Conservation (phyloP, 2,329 filamentous ascomycete species). For the Apiospora phragmitis region DNA sequence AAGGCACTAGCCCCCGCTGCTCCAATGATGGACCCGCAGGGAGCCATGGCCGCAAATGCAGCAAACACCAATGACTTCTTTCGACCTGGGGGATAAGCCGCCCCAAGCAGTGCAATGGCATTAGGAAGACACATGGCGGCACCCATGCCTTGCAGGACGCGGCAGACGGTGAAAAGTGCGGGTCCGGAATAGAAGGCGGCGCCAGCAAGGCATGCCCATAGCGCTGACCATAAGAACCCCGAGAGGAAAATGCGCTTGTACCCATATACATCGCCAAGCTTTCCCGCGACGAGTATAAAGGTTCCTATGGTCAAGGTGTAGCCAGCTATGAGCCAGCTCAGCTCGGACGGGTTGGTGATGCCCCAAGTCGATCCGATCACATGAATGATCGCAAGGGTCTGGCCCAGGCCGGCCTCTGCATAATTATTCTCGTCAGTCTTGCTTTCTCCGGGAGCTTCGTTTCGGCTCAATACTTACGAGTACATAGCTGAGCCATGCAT, state of each 20-base stretch:
- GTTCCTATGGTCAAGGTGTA: conserved; percentile 57
- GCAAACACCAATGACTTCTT: conserved; percentile 62
- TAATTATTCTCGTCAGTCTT: background rate
- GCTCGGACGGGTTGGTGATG: conserved; percentile 40
- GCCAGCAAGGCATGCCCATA: conserved; percentile 53
- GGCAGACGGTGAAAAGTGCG: conserved; percentile 45
- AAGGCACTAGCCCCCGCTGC: conserved; percentile 42
- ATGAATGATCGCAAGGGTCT: conserved; percentile 47
- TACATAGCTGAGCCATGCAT: conserved; percentile 46
- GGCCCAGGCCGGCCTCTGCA: conserved; percentile 43
- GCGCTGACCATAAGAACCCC: conserved; percentile 55
- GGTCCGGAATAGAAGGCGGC: conserved; percentile 38
- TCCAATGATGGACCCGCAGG: conserved; percentile 45
- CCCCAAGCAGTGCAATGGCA: conserved; percentile 61
- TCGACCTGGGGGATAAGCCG: conserved; percentile 54
- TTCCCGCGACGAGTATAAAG: conserved; percentile 57
- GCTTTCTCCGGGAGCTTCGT: background rate
- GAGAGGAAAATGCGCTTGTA: conserved; percentile 54
- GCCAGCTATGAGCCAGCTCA: conserved; percentile 58
- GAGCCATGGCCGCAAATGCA: conserved; percentile 47
- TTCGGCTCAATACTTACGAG: conserved; percentile 28
- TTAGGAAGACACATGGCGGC: conserved; percentile 65
- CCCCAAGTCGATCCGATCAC: conserved; percentile 49
- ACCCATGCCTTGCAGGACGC: conserved; percentile 61
- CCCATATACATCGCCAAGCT: conserved; percentile 59